Base-by-base conservation (phyloP, 306 rosid species). In the Medicago ruthenica region DNA sequence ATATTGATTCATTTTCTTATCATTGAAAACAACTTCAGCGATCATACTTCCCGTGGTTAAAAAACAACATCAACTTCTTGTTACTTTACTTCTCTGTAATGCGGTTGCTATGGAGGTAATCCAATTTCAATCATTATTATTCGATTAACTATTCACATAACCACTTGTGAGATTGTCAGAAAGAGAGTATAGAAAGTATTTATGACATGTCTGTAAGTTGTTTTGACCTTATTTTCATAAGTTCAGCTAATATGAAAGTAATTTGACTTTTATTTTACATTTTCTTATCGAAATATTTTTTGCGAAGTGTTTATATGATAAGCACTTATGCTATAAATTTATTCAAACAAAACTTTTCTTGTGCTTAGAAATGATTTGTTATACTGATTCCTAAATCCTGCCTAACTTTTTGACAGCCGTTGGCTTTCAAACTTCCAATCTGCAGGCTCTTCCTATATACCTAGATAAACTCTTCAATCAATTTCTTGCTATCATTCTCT, bases 391-490 rank as follows among this genome's bases (percentile, higher is more conserved):
- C n/a, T 60, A 75, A 37, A 79, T 27, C 71, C 73, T 77, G 66
- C 70, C 76, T 80, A 74, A 67, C 66, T 65, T 82, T 74, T 71
- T 41, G 65, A 57, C 54, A 71, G 59, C 57, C 77, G 3, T 78
- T 84, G 82, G 70, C 80, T 86, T 83, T 79, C 69, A 54, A 64
- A 75, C 76, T 82, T 88, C 76, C 74, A 64, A 79, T 86, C 50
- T 87, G 88, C 91, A 96, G 99, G 99, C 99, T 14, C 99, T 96
- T 76, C 99, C 99, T 0, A n/a, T 96, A 55, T 96, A 92, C 84
- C 87, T 96, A 66, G 99, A 92, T 67, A 92, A 87, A 65, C 83
- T 95, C 24, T 90, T 96, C 93, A 92, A 92, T 81, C 97, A 89
- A 81, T 92, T 84, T 80, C 83, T 96, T 69, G 99, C 99, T n/a